phyloP scores from a whole-genome alignment of 163 green algal species.

The Prototheca stagnorum region DNA sequence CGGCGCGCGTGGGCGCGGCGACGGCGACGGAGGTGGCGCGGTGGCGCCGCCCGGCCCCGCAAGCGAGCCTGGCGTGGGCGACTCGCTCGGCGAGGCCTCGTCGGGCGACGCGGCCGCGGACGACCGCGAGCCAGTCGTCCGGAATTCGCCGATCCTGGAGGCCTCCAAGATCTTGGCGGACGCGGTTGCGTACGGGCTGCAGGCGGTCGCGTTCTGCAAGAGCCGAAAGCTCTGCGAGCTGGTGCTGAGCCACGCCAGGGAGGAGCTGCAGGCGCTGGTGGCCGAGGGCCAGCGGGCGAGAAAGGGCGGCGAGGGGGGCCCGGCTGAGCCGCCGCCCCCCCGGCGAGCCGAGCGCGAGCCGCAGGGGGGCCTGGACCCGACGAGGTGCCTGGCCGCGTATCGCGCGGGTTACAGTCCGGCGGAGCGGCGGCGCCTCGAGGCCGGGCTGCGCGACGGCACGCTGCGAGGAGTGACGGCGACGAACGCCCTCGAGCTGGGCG shows the following conservation, averaged over 20 bases:
- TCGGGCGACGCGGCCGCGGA: too few relatives aligned
- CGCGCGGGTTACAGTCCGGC: constrained; percentile 37
- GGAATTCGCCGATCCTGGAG: constrained; percentile 96
- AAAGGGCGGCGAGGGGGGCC: too few relatives aligned
- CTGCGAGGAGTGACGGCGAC: constrained; percentile 75
- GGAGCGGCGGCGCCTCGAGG: constrained; percentile 69
- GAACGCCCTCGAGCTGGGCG: constrained; percentile 88
- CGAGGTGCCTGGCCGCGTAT: constrained; percentile 41
- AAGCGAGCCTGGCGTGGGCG: too few relatives aligned
- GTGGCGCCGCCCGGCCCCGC: too few relatives aligned
- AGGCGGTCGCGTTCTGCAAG: constrained; percentile 94
- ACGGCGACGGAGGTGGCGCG: too few relatives aligned
- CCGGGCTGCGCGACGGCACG: constrained; percentile 51
- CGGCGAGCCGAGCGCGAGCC: too few relatives aligned
- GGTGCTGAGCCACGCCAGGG: constrained; percentile 66
- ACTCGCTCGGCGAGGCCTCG: too few relatives aligned
- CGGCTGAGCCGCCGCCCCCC: too few relatives aligned
- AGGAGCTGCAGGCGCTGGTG: too few relatives aligned
- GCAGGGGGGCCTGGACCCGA: constrained; percentile 34
- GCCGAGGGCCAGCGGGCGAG: too few relatives aligned
- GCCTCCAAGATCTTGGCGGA: constrained; percentile 54
- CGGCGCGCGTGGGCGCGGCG: too few relatives aligned
- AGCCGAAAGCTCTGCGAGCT: constrained; percentile 91
- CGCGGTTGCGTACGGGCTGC: constrained; percentile 65
- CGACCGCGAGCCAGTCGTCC: too few relatives aligned